phyloP scores from a whole-genome alignment of 108 stramenopile genomes.

The Conticribra weissflogii region DNA sequence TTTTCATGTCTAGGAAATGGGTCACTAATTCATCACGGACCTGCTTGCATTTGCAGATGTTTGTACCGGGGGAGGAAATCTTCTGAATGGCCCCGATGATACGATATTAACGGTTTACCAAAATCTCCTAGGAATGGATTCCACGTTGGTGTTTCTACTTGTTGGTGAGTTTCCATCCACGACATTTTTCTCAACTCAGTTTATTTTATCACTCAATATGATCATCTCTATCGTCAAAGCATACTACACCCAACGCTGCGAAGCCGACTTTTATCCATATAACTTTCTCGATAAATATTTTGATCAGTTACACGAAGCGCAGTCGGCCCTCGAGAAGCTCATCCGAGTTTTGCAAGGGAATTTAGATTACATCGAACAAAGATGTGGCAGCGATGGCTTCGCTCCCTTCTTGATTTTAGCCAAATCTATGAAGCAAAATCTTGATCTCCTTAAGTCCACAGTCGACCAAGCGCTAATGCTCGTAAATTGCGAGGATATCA shows the following conservation, averaged over 20 bases:
- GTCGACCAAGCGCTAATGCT: constrained; percentile 6
- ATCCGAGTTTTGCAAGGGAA: background rate
- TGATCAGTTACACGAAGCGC: constrained; percentile 3
- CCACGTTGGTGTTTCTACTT: background rate
- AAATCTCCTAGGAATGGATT: constrained; percentile 17
- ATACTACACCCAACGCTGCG: constrained; percentile 22
- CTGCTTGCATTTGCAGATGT: no score
- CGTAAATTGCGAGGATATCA: constrained; percentile 26
- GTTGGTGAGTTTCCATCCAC: constrained; percentile 8
- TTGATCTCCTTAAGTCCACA: constrained; percentile 5
- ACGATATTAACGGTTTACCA: constrained; percentile 18
- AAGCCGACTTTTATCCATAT: constrained; percentile 16
- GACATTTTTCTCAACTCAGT: background rate
- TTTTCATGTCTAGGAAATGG: no score
- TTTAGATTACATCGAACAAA: constrained; percentile 6
- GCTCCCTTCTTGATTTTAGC: constrained; percentile 10
- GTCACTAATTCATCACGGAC: no score
- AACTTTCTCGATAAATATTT: constrained; percentile 10
- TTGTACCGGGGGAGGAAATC: constrained; percentile 8
- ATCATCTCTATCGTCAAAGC: no score
- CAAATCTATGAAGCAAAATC: constrained; percentile 10
- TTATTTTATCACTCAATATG: no score
- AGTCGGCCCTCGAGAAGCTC: constrained; percentile 1
- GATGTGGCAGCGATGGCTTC: constrained; percentile 7
- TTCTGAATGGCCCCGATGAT: constrained; percentile 15